Conservation (phyloP, 192 early-diverging fungal species). For the Backusella morwellensis region DNA sequence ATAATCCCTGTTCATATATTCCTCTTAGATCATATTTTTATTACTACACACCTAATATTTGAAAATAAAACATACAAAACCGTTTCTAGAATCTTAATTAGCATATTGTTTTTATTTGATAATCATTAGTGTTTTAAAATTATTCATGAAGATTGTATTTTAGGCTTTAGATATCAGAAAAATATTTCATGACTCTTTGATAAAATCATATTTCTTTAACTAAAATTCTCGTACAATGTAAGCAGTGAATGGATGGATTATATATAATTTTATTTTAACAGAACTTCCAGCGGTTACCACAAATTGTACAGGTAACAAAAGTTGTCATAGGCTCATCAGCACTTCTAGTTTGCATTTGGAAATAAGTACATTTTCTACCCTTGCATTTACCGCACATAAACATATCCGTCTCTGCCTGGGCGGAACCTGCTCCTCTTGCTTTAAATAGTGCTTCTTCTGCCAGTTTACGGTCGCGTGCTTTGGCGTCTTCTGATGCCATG, state of each 20-base stretch:
- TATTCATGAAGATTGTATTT: too few relatives aligned
- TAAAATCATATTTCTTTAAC: background rate
- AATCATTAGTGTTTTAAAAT: too few relatives aligned
- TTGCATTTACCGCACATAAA: constrained; percentile 95
- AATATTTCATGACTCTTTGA: too few relatives aligned
- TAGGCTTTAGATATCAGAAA: too few relatives aligned
- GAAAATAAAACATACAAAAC: background rate
- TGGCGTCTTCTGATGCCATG: constrained; percentile 89
- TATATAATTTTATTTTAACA: constrained; percentile 6
- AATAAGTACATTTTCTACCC: constrained; percentile 83
- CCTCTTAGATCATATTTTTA: background rate
- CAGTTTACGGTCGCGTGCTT: constrained; percentile 67
- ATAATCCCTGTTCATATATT: constrained; percentile 9
- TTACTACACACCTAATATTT: background rate
- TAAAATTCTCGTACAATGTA: background rate
- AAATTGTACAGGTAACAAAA: constrained; percentile 89
- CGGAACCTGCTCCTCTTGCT: constrained; percentile 71
- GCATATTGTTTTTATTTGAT: too few relatives aligned
- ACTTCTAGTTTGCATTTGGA: constrained; percentile 82
- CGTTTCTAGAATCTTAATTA: background rate
- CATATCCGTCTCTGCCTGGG: constrained; percentile 84
- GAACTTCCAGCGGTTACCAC: constrained; percentile 84
- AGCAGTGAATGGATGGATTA: background rate
- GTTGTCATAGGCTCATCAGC: constrained; percentile 99
- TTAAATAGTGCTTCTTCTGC: constrained; percentile 72